Conservation (phyloP, 495 filamentous ascomycete genomes). For the Oidiodendron maius region DNA sequence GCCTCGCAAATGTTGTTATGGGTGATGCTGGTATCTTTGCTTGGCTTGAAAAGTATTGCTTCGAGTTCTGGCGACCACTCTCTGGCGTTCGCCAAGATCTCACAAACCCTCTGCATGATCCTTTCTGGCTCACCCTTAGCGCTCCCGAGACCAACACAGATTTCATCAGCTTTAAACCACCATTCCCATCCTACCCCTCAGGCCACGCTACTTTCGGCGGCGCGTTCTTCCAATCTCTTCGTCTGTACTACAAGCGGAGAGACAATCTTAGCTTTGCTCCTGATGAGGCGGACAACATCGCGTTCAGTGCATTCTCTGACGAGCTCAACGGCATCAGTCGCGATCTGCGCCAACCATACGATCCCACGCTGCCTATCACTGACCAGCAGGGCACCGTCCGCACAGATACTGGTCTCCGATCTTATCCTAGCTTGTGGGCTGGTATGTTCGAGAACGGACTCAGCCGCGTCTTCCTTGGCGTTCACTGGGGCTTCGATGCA, state of each 20-base stretch:
- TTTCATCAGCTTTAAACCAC: constrained; percentile 27
- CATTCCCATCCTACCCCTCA: constrained; percentile 32
- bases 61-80: constrained; percentile 33
- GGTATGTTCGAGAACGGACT: constrained; percentile 30
- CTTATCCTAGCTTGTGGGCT: constrained; percentile 26
- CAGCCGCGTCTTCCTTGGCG: constrained; percentile 28
- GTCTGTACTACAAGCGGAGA: constrained; percentile 28
- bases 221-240: constrained; percentile 27
- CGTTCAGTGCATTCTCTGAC: constrained; percentile 26
- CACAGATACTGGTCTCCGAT: constrained; percentile 15
- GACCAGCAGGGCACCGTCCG: constrained; percentile 28
- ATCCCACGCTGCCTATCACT: constrained; percentile 23
- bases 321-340: constrained; percentile 31
- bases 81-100: constrained; percentile 27
- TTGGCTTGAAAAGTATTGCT: constrained; percentile 30
- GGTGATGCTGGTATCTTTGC: constrained; percentile 31
- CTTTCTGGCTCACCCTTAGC: constrained; percentile 29
- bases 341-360: constrained; percentile 25
- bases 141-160: constrained; percentile 32
- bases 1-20: constrained; percentile 25
- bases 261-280: constrained; percentile 20
- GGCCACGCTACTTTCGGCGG: constrained; percentile 33
- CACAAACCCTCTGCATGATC: constrained; percentile 15
- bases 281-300: constrained; percentile 25
- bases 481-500: constrained; percentile 32